Evolutionary conservation across 164 flowering plant species (phyloP).

Genomic region (Umbilicus rupestris): DNA sequence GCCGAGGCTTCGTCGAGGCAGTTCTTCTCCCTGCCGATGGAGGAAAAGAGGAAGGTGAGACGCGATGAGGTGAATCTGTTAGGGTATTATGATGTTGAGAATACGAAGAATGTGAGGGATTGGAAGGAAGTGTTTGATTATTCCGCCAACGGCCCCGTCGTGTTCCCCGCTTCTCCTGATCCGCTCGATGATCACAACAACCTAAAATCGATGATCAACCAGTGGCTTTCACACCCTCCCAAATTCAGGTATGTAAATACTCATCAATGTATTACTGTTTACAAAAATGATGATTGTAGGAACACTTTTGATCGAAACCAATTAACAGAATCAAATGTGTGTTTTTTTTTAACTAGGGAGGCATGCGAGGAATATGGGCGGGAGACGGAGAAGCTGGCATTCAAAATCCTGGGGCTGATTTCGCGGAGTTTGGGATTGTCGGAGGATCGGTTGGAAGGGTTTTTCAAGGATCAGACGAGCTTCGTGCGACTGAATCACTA

Average conservation of each 20-base stretch:
- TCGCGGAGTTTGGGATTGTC: constrained; percentile 23
- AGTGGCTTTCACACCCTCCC: constrained; percentile 14
- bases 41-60: constrained; percentile 39
- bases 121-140: constrained; percentile 57
- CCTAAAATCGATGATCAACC: constrained; percentile 2
- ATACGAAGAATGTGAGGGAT: constrained; percentile 49
- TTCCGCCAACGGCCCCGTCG: background rate
- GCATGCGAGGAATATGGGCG: constrained; percentile 16
- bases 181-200: background rate
- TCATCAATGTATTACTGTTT: too few relatives aligned
- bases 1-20: constrained; percentile 19
- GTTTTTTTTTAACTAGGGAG: constrained; percentile 11
- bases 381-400: constrained; percentile 21
- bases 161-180: constrained; percentile 9
- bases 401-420: constrained; percentile 20
- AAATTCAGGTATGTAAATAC: constrained; percentile 10
- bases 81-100: constrained; percentile 41
- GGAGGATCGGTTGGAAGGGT: constrained; percentile 19
- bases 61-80: constrained; percentile 25
- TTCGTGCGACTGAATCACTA: constrained; percentile 29
- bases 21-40: constrained; percentile 30
- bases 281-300: too few relatives aligned
- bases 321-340: too few relatives aligned
- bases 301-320: too few relatives aligned
- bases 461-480: constrained; percentile 28